phyloP scores from a whole-genome alignment of 75 land plant species.

The Larix kaempferi region DNA sequence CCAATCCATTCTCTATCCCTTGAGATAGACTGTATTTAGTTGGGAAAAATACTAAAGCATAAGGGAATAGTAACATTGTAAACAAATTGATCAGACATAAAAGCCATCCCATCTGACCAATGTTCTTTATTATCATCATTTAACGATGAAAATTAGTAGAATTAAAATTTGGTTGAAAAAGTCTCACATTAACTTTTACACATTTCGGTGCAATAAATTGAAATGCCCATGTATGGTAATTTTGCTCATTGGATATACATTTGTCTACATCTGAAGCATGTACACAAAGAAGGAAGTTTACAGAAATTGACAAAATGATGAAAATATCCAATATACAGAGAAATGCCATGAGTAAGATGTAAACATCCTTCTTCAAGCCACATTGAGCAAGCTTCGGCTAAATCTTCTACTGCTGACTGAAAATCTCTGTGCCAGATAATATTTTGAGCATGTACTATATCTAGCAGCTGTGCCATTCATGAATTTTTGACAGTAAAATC shows the following conservation, averaged over 20 bases:
- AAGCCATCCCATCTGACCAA: background rate
- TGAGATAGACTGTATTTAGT: background rate
- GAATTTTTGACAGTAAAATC: slow-evolving; percentile 17
- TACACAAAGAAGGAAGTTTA: background rate
- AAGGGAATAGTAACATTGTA: too few relatives aligned
- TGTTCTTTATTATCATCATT: background rate
- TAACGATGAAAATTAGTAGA: slow-evolving; percentile 2
- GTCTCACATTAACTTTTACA: background rate
- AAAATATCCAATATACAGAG: background rate
- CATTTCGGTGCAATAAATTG: background rate
- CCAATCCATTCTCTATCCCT: background rate
- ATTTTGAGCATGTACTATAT: slow-evolving; percentile 36
- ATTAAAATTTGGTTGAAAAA: background rate
- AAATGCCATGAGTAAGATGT: slow-evolving; percentile 69
- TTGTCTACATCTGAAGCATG: background rate
- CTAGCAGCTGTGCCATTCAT: slow-evolving; percentile 61
- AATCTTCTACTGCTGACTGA: slow-evolving; percentile 44
- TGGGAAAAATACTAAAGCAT: background rate
- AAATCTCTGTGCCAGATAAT: slow-evolving; percentile 37
- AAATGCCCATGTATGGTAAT: background rate
- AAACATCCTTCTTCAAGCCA: slow-evolving; percentile 40
- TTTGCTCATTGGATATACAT: background rate
- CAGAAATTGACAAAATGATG: background rate
- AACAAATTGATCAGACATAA: background rate
- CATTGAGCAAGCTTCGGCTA: slow-evolving; percentile 48